Percentiles rank a stretch among this genome's conserved stretches.
Evolutionary conservation across 345 rosid species (phyloP).

Genomic region (Conringia planisiliqua): DNA sequence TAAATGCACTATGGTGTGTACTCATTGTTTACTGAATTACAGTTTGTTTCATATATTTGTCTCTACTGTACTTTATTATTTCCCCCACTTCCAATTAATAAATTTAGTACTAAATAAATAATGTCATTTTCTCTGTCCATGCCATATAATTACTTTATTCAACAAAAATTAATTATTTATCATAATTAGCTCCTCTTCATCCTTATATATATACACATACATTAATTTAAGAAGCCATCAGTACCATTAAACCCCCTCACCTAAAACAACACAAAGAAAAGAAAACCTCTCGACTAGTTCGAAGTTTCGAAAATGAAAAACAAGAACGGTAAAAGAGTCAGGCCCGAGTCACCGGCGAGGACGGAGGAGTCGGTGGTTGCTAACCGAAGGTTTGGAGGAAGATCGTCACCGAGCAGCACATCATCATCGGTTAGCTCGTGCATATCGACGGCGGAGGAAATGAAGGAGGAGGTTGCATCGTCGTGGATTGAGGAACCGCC

Average conservation of each 20-base stretch:
- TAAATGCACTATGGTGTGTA: background rate
- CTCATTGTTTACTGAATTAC: constrained; percentile 12
- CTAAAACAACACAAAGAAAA: constrained; percentile 4
- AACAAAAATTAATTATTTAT: constrained; percentile 1
- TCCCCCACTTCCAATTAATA: background rate
- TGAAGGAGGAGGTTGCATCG: constrained; percentile 31
- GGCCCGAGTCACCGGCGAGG: background rate
- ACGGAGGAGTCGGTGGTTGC: background rate
- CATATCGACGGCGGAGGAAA: constrained; percentile 21
- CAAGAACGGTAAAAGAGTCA: constrained; percentile 15
- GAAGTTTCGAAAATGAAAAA: constrained; percentile 22
- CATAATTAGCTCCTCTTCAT: background rate
- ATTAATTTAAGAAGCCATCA: background rate
- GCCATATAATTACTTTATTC: constrained; percentile 7
- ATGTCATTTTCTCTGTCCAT: constrained; percentile 4
- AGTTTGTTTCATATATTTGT: constrained; percentile 30
- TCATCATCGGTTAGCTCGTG: constrained; percentile 20
- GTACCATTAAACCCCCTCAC: constrained; percentile 3
- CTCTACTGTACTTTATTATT: constrained; percentile 2
- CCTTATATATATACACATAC: constrained; percentile 11
- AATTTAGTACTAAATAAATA: background rate
- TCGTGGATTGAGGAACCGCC: constrained; percentile 16
- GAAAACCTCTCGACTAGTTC: background rate
- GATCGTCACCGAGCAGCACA: constrained; percentile 2
- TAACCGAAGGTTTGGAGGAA: background rate